phyloP scores from a whole-genome alignment of 1,139 yeast species.

The Magnusiomyces suaveolens region DNA sequence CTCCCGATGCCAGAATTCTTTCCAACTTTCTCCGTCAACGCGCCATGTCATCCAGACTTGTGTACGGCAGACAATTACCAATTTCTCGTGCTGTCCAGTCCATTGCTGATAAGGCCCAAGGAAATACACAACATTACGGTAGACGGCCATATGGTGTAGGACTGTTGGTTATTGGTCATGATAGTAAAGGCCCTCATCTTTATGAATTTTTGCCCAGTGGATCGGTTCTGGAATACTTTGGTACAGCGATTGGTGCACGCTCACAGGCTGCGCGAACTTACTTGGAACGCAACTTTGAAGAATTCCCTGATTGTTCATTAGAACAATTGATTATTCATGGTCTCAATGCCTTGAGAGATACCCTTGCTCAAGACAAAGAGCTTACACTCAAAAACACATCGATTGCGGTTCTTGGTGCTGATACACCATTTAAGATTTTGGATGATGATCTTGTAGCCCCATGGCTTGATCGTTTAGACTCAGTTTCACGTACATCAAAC shows the following conservation, averaged over 20 bases:
- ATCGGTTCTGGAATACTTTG: constrained; percentile 78
- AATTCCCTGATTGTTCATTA: constrained; percentile 49
- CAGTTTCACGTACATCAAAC: constrained; percentile 35
- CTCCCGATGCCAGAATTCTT: constrained; percentile 93
- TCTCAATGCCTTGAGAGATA: constrained; percentile 84
- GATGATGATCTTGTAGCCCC: constrained; percentile 79
- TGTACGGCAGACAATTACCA: constrained; percentile 80
- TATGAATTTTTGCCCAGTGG: constrained; percentile 96
- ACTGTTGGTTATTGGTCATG: constrained; percentile 79
- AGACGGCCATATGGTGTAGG: neutral
- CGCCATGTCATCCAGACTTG: constrained; percentile 79
- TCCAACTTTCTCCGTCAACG: constrained; percentile 84
- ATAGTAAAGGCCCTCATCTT: constrained; percentile 88
- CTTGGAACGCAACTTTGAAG: constrained; percentile 72
- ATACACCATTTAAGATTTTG: constrained; percentile 58
- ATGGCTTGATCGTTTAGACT: constrained; percentile 62
- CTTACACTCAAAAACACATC: constrained; percentile 76
- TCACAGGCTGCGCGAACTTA: constrained; percentile 97
- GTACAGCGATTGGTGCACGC: constrained; percentile 96
- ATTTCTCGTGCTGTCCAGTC: constrained; percentile 75
- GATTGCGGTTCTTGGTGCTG: constrained; percentile 83
- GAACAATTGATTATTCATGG: constrained; percentile 82
- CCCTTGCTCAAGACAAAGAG: constrained; percentile 89
- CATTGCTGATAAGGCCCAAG: constrained; percentile 94
- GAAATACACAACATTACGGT: constrained; percentile 69